Evolutionary conservation across 768 basidiomycete species (phyloP).

Genomic region (Tricholoma hemisulphureum): DNA sequence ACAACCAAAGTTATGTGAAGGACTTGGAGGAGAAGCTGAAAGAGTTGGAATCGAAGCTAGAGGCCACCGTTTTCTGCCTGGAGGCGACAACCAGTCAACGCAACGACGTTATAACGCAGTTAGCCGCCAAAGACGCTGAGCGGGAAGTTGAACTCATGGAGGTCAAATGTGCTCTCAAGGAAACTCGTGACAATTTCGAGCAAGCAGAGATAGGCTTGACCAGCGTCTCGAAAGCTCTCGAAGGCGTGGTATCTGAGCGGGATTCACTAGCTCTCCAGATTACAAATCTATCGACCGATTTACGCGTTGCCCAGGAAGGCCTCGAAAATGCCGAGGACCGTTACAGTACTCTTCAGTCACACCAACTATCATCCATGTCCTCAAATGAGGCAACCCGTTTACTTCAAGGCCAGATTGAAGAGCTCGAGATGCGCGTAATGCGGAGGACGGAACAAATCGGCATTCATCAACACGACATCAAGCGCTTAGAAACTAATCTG

Average conservation of each 20-base stretch:
- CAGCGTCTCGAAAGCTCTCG: slow-evolving; percentile 45
- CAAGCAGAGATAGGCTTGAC: slow-evolving; percentile 44
- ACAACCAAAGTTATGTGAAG: slow-evolving; percentile 19
- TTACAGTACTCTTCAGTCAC: slow-evolving; percentile 59
- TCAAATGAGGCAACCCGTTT: slow-evolving; percentile 51
- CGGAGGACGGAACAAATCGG: slow-evolving; percentile 74
- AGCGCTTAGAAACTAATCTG: slow-evolving; percentile 72
- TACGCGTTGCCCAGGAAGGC: slow-evolving; percentile 51
- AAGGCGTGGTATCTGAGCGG: slow-evolving; percentile 63
- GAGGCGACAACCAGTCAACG: slow-evolving; percentile 37
- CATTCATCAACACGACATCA: slow-evolving; percentile 76
- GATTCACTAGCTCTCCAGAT: slow-evolving; percentile 65
- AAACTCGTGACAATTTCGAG: slow-evolving; percentile 36
- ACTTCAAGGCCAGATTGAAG: slow-evolving; percentile 63
- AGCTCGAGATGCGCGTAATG: slow-evolving; percentile 63
- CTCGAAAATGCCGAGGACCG: slow-evolving; percentile 56
- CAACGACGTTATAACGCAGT: slow-evolving; percentile 35
- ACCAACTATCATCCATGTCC: slow-evolving; percentile 66
- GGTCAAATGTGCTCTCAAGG: slow-evolving; percentile 34
- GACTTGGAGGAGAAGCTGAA: slow-evolving; percentile 24
- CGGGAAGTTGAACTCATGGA: slow-evolving; percentile 32
- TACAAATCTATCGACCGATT: slow-evolving; percentile 60
- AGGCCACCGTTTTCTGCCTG: slow-evolving; percentile 31
- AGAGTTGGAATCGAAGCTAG: slow-evolving; percentile 33
- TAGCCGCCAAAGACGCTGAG: slow-evolving; percentile 32